Percentiles rank a stretch among this genome's conserved stretches.
Conservation (phyloP, 345 rosid species). For the Nasturtium officinale region DNA sequence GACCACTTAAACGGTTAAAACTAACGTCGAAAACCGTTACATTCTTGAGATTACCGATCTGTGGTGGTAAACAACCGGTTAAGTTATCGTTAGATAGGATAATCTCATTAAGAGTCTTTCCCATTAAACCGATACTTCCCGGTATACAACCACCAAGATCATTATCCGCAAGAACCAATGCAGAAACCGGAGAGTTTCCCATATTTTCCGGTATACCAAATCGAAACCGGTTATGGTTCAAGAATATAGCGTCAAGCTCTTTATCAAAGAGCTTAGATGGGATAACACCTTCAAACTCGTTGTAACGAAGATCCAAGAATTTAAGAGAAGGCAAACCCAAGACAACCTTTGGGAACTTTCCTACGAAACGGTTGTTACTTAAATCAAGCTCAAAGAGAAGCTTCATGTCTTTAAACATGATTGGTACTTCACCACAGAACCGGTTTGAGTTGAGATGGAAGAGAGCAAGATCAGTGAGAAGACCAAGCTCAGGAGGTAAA, state of each 20-base stretch:
- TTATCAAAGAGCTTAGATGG: slow-evolving; percentile 66
- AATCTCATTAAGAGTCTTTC: slow-evolving; percentile 63
- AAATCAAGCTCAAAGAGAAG: slow-evolving; percentile 69
- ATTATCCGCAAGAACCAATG: slow-evolving; percentile 67
- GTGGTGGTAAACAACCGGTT: slow-evolving; percentile 69
- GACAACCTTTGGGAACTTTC: slow-evolving; percentile 61
- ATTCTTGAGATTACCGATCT: slow-evolving; percentile 57
- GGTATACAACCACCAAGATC: slow-evolving; percentile 81
- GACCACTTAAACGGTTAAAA: slow-evolving; percentile 61
- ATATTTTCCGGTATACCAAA: slow-evolving; percentile 65
- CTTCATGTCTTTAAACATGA: slow-evolving; percentile 53
- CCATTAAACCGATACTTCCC: slow-evolving; percentile 65
- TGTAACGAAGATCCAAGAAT: slow-evolving; percentile 71
- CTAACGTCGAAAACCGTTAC: slow-evolving; percentile 68
- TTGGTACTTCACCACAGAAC: slow-evolving; percentile 63
- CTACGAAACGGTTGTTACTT: slow-evolving; percentile 75
- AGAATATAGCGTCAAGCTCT: slow-evolving; percentile 63
- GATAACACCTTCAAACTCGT: slow-evolving; percentile 69
- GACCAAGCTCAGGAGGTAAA: slow-evolving; percentile 63
- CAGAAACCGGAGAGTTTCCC: slow-evolving; percentile 78
- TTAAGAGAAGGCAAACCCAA: slow-evolving; percentile 59
- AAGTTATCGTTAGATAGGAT: slow-evolving; percentile 70
- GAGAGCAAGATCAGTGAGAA: slow-evolving; percentile 66
- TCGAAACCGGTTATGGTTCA: slow-evolving; percentile 65
- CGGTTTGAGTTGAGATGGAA: slow-evolving; percentile 78